Evolutionary conservation across 768 basidiomycete genomes (phyloP).

Genomic region (Tricholoma terreum): DNA sequence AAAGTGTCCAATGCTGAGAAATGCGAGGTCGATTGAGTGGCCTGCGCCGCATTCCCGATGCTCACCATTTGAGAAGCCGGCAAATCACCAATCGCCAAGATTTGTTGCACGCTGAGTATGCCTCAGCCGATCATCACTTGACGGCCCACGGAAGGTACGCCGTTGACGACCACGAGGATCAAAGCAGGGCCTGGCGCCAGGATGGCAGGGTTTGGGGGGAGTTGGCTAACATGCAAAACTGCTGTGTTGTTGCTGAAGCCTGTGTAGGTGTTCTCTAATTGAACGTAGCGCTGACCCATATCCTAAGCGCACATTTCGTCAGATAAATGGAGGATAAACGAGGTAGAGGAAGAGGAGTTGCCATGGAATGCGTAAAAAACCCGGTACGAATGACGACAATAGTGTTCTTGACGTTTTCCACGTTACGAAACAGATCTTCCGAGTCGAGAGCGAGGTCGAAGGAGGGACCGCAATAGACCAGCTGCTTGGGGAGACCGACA

Average conservation of each 20-base stretch:
- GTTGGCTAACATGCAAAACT: slow-evolving; percentile 64
- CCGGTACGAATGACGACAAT: slow-evolving; percentile 62
- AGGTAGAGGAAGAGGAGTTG: slow-evolving; percentile 30
- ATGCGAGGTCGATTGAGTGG: background rate
- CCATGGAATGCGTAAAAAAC: slow-evolving; percentile 79
- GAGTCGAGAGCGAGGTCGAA: slow-evolving; percentile 64
- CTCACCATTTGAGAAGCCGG: slow-evolving; percentile 28
- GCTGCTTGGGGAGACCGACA: slow-evolving; percentile 46
- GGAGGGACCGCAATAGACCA: slow-evolving; percentile 73
- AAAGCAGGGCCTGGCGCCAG: slow-evolving; percentile 69
- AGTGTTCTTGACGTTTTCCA: slow-evolving; percentile 48
- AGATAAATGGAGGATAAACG: background rate
- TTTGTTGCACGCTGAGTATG: slow-evolving; percentile 54
- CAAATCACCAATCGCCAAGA: slow-evolving; percentile 33
- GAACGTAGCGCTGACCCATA: slow-evolving; percentile 75
- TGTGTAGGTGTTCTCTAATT: slow-evolving; percentile 63
- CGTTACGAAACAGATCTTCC: slow-evolving; percentile 51
- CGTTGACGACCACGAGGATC: slow-evolving; percentile 76
- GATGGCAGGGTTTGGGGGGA: slow-evolving; percentile 75
- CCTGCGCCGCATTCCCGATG: background rate
- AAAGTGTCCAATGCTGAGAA: background rate
- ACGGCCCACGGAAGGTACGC: slow-evolving; percentile 68
- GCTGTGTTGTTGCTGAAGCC: slow-evolving; percentile 52
- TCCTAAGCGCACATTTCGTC: slow-evolving; percentile 33
- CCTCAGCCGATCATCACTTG: slow-evolving; percentile 80